Base-by-base conservation (phyloP, 2,329 filamentous ascomycete species). In the Paecilomyces formosus region DNA sequence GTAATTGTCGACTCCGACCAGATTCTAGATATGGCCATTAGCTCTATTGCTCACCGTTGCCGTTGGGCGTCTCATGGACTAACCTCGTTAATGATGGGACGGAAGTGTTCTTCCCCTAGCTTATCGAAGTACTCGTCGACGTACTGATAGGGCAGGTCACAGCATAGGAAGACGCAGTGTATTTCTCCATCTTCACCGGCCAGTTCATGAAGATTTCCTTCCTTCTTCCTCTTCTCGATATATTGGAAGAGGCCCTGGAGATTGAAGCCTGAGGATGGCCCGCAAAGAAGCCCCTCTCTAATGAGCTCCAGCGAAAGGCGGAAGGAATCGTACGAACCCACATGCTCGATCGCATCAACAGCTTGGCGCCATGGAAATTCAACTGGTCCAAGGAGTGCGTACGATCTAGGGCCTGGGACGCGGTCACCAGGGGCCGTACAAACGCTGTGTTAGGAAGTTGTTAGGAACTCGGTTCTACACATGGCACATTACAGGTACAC, bases 91-190 rank as follows among this genome's bases (percentile, higher is more conserved):
- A 71, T 68, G 33, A 85, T 82, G 0, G 76, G 68, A 2, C 76
- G 79, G 64, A 85, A 85, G 53, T 79, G 69, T 1, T 73, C 71
- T 1, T 73, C 62, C 1, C 74, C 78, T 11, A 86, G 71, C 63
- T 84, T 85, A 26, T 81, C 75, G 62, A 85, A 86, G 64, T 86
- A 86, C 62, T 82, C 81, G 24, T 78, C 74, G 52, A 86, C 78
- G 60, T 86, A 86, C 65, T 86, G 84, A 62, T 87, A 86, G 0
- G 85, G 85, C 26, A 87, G 62, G 58, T 87, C 85, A 58, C 84
- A 86, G 70, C 84, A 87, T 2, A 86, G 68, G 66, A 87, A 87
- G 0, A 84, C 82, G 53, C 81, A 83, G 60, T 81, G 75, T 1
- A 81, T 73, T 55, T 76, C 70, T 1, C 80, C 80, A 31, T 79